Evolutionary conservation across 2,329 filamentous ascomycete genomes (phyloP).

Genomic region (Talaromyces sp.): DNA sequence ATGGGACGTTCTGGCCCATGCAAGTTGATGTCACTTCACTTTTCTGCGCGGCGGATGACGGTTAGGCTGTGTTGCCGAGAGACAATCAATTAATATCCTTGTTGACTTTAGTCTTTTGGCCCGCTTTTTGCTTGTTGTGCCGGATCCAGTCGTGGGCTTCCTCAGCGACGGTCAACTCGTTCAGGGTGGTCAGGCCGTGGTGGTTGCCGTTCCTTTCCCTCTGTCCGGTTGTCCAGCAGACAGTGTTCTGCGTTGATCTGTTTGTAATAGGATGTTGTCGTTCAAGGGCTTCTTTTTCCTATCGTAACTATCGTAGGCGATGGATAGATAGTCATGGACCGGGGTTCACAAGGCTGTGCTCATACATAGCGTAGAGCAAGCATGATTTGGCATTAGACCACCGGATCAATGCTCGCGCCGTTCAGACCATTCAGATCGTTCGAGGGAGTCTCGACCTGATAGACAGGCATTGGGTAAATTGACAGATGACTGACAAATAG

Average conservation of each 20-base stretch:
- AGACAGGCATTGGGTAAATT: neutral
- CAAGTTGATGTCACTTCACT: conserved; percentile 19
- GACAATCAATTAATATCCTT: conserved; percentile 4
- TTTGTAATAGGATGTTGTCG: neutral
- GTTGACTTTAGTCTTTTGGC: neutral
- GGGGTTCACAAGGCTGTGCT: neutral
- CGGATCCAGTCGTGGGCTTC: conserved; percentile 6
- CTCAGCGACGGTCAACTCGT: neutral
- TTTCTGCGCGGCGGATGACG: conserved; percentile 6
- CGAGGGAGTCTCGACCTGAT: conserved; percentile 3
- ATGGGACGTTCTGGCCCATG: conserved; percentile 20
- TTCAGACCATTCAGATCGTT: neutral
- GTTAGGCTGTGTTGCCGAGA: conserved; percentile 12
- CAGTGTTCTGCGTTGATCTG: neutral
- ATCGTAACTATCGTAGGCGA: neutral
- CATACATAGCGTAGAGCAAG: neutral
- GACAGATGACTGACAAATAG: neutral
- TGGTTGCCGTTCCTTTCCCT: neutral
- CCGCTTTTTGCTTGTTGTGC: conserved; percentile 11
- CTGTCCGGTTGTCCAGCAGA: neutral
- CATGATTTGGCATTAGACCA: neutral
- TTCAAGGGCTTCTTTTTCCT: neutral
- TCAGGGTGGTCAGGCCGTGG: neutral
- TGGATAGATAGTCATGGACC: neutral
- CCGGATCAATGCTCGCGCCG: neutral